Evolutionary conservation across 2,329 filamentous ascomycete genomes (phyloP), one percentile per base, ranked within the genome.

Genomic region (Arachnopeziza araneosa): DNA sequence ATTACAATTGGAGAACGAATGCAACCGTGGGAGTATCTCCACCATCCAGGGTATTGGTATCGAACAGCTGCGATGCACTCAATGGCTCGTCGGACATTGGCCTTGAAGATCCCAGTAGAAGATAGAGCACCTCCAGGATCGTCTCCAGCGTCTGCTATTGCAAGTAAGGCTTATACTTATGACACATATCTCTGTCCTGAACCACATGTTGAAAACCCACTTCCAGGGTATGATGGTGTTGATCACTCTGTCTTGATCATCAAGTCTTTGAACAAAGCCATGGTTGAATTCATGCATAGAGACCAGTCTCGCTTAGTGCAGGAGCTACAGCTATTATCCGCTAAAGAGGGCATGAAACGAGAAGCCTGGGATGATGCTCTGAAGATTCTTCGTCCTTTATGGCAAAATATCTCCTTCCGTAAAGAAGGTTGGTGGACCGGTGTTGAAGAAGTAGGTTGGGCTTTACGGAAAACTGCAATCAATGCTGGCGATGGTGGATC

Each of bases 41-140:
- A 89, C 63, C 86, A 89, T 67, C 78, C 81, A 1, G 86, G 86
- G 6, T 89, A 88, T 68, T 89, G 86, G 84, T 85, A 85, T 65
- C 81, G 83, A 17, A 72, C 80, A 52, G 85, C 85, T 1, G 82
- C 83, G 4, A 78, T 79, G n/a, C 83, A 87, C 65, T 73, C 82
- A 1, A 75, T 77, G 2, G 75, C 78, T 19, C 80, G 86, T 9
- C 79, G 83, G 50, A 75, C 71, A 23, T 71, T 86, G 51, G 85
- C 85, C 1, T 75, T 75, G 24, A 74, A 75, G 22, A 86, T 88
- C 60, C 80, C 85, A 0, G 80, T 86, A 26, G 83, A 86, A 59
- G 84, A 83, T 63, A 76, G 85, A 48, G 76, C 75, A 55, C 75
- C 78, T 1, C 83, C 83, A 6, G 78, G 80, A 44, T 67, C 72